Conservation (phyloP, 345 rosid species). For the Gossypium australe region DNA sequence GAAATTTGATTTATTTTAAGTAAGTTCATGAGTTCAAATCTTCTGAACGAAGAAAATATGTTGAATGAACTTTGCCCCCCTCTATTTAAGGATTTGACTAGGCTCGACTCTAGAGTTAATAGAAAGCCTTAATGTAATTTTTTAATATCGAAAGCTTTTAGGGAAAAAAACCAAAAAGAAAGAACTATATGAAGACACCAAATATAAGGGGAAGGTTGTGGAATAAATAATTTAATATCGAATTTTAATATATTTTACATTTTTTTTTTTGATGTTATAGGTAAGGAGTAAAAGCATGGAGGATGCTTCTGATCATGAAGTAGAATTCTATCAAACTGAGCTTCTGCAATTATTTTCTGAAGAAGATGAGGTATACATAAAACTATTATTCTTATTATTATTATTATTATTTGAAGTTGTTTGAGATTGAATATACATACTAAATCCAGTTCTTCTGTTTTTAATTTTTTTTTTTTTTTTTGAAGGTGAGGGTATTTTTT, state of each 20-base stretch:
- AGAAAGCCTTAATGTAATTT: too few relatives aligned
- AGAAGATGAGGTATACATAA: conserved; percentile 73
- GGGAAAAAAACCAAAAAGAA: too few relatives aligned
- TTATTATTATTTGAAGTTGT: too few relatives aligned
- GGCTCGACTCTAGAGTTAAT: too few relatives aligned
- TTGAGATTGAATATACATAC: too few relatives aligned
- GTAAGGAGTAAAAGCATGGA: conserved; percentile 46
- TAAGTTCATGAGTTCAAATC: too few relatives aligned
- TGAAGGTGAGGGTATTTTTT: conserved; percentile 56
- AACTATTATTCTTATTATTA: too few relatives aligned
- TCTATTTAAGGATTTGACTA: too few relatives aligned
- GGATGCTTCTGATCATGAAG: conserved; percentile 43
- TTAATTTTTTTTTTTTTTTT: background rate
- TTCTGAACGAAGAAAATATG: too few relatives aligned
- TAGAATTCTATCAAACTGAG: conserved; percentile 67
- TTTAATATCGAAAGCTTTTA: too few relatives aligned
- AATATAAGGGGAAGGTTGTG: conserved; percentile 4
- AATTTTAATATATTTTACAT: background rate
- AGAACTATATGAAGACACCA: background rate
- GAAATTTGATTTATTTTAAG: too few relatives aligned
- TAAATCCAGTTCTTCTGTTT: background rate
- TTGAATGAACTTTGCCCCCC: too few relatives aligned
- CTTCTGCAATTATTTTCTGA: conserved; percentile 81
- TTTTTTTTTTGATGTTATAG: conserved; percentile 22
- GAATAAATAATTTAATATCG: background rate